These are phyloP conservation scores for Colletotrichum magnum DNA, from an alignment of 2,329 filamentous ascomycete species.

Conservation along the genomic window DNA sequence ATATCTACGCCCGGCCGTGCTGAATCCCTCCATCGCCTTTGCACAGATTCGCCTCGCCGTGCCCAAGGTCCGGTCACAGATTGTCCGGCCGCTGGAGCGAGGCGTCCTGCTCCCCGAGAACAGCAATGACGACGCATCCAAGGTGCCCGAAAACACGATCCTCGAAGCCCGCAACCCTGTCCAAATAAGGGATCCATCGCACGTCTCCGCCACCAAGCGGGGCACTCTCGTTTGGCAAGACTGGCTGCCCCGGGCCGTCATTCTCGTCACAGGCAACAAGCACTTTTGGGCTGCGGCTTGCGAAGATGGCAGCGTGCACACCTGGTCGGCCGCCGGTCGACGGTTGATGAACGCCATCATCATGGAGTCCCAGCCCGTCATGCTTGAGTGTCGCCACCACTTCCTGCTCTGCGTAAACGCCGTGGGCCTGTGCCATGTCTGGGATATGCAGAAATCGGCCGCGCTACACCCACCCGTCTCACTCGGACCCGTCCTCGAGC, in stretches of 20 bases:
- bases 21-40: constrained; percentile 84
- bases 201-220: constrained; percentile 85
- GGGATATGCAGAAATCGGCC: constrained; percentile 88
- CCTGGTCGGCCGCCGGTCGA: constrained; percentile 93
- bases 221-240: constrained; percentile 93
- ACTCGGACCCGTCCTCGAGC: constrained; percentile 88
- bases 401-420: constrained; percentile 93
- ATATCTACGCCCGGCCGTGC: constrained; percentile 87
- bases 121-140: constrained; percentile 72
- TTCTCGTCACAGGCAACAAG: constrained; percentile 92
- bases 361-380: constrained; percentile 92
- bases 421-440: constrained; percentile 90
- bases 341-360: constrained; percentile 87
- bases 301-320: constrained; percentile 90
- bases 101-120: constrained; percentile 69
- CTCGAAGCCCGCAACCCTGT: constrained; percentile 91
- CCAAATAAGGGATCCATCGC: constrained; percentile 84
- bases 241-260: constrained; percentile 86
- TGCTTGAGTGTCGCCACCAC: constrained; percentile 89
- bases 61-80: constrained; percentile 86
- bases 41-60: constrained; percentile 90
- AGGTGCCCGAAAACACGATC: constrained; percentile 78
- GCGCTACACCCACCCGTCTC: constrained; percentile 93
- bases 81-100: constrained; percentile 84
- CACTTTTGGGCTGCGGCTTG: constrained; percentile 94